Evolutionary conservation across 148 eudicot species (phyloP), one percentile per base, ranked within the genome.

Genomic region (Rhododendron molle): DNA sequence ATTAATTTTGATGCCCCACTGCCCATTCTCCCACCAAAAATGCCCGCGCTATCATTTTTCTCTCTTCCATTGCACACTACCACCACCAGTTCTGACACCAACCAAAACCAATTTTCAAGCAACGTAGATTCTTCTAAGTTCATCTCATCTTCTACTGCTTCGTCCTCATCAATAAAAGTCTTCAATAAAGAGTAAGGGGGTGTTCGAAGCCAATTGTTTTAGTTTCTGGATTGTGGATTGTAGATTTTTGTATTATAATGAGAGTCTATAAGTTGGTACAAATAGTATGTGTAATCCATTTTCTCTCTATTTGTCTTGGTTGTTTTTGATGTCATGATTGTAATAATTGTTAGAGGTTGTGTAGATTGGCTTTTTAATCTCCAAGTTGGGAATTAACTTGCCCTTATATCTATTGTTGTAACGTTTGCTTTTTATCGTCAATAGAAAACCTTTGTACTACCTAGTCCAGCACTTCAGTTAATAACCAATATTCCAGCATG

Each of bases 21-120:
- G 23, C 90, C 90, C 8, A 32, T 2, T 81, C 82, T 88, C 11
- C 87, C 87, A 4, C 8, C 32, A 38, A 84, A 43, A 52, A 52
- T 65, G 81, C 88, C 87, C 3, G 65, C 2, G 30, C 81, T 80
- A 7, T 84, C 81, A 16, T 72, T n/a, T 3, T 4, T 46, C 11
- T 9, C 58, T 56, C 38, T 21, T 58, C n/a, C 65, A 7, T 7
- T 28, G 67, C 1, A 8, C 16, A 9, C 34, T 11, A 4, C 54
- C 49, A 10, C 69, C 21, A 1, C 11, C 2, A 21, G 9, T 0
- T 23, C 23, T 21, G n/a, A 60, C 69, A 60, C 7, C 60, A 54
- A 0, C 60, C 7, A 16, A 21, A 62, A 62, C 26, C 69, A 62
- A 7, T 21, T 1, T 23, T 62, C 26, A 62, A 23, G 26, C 28